phyloP scores from a whole-genome alignment of 257 asterid genomes.

The Penstemon newberryi region DNA sequence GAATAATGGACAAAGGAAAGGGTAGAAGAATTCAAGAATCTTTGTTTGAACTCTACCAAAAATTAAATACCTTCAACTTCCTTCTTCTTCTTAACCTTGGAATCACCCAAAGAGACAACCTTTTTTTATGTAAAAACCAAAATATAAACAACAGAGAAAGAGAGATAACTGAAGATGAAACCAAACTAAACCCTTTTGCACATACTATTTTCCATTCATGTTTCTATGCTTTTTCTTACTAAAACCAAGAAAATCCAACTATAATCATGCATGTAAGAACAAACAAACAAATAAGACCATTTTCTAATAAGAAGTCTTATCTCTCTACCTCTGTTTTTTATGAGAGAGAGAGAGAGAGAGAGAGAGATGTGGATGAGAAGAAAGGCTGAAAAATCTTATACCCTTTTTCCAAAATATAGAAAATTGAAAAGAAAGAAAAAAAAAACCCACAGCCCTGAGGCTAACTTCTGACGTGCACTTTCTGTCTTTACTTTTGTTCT shows the following conservation, averaged over 20 bases:
- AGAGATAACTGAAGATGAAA: neutral
- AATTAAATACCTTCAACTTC: slow-evolving; percentile 33
- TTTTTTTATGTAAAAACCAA: slow-evolving; percentile 36
- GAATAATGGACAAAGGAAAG: slow-evolving; percentile 53
- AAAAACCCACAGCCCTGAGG: slow-evolving; percentile 46
- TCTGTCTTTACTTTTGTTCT: slow-evolving; percentile 87
- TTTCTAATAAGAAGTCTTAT: slow-evolving; percentile 19
- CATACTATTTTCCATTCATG: neutral
- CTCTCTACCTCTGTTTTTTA: slow-evolving; percentile 22
- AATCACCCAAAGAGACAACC: slow-evolving; percentile 79
- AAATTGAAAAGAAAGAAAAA: neutral
- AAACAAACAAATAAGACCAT: slow-evolving; percentile 37
- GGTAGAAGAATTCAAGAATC: slow-evolving; percentile 29
- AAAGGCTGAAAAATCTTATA: slow-evolving; percentile 17
- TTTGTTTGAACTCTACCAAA: slow-evolving; percentile 46
- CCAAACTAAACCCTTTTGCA: neutral
- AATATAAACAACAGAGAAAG: neutral
- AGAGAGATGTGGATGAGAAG: slow-evolving; percentile 61
- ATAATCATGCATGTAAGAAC: slow-evolving; percentile 64
- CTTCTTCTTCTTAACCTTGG: slow-evolving; percentile 59
- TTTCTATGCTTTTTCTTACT: slow-evolving; percentile 42
- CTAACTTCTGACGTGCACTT: slow-evolving; percentile 93
- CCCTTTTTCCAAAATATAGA: no score
- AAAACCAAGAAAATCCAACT: slow-evolving; percentile 72
- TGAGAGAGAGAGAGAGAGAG: slow-evolving; percentile 41